Evolutionary conservation across 2,329 filamentous ascomycete species (phyloP).

Genomic region (Cytospora piceae): DNA sequence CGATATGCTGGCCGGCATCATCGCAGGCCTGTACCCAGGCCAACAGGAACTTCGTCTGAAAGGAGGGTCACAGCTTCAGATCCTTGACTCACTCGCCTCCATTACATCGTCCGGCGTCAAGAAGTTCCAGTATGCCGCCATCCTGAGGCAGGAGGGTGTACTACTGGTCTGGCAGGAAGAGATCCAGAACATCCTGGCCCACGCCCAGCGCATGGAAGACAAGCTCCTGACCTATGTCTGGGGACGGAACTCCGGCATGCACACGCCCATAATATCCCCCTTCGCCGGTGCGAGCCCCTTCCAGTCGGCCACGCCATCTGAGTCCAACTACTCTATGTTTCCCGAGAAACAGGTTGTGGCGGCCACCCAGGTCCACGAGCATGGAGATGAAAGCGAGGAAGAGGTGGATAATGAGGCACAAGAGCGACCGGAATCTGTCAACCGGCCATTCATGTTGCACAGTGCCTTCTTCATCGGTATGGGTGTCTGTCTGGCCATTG

Average conservation of each 20-base stretch:
- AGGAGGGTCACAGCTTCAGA: constrained; percentile 48
- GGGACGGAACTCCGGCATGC: constrained; percentile 29
- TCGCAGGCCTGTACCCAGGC: constrained; percentile 44
- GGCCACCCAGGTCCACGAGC: constrained; percentile 23
- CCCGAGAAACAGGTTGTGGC: constrained; percentile 31
- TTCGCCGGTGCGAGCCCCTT: constrained; percentile 29
- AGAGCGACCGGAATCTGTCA: constrained; percentile 44
- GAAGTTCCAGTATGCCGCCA: constrained; percentile 48
- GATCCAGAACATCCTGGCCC: constrained; percentile 44
- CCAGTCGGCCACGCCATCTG: constrained; percentile 30
- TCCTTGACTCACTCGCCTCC: constrained; percentile 47
- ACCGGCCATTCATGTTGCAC: constrained; percentile 44
- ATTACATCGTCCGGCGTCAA: constrained; percentile 45
- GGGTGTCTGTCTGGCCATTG: constrained; percentile 43
- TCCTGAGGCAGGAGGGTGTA: constrained; percentile 46
- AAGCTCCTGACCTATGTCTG: constrained; percentile 41
- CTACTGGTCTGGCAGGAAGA: constrained; percentile 50
- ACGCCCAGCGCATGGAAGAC: constrained; percentile 42
- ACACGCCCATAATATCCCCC: constrained; percentile 25
- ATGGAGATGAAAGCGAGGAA: constrained; percentile 33
- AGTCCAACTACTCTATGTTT: constrained; percentile 29
- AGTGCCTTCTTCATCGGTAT: constrained; percentile 46
- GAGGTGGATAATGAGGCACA: constrained; percentile 35
- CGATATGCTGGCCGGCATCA: constrained; percentile 50
- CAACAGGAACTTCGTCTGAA: constrained; percentile 48